phyloP scores from a whole-genome alignment of 2,329 filamentous ascomycete genomes.

The Septoria linicola region DNA sequence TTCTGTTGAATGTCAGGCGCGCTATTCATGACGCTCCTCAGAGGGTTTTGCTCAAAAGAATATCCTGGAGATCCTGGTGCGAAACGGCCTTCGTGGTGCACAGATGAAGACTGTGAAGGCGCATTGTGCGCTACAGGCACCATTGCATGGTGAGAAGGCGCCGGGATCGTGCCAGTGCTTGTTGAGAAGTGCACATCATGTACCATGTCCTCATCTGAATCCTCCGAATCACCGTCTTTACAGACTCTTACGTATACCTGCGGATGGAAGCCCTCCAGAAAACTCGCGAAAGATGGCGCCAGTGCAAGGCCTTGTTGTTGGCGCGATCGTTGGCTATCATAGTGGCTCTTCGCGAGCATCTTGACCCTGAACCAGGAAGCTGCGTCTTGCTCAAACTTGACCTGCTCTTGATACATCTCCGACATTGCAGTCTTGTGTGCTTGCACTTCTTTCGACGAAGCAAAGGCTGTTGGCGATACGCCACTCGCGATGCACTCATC shows the following conservation, averaged over 20 bases:
- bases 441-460: background rate
- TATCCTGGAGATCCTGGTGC: too few relatives aligned
- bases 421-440: background rate
- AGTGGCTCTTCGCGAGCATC: constrained; percentile 1
- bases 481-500: constrained; percentile 4
- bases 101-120: too few relatives aligned
- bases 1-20: too few relatives aligned
- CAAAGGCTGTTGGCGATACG: background rate
- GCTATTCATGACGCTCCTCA: too few relatives aligned
- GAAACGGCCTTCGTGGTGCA: too few relatives aligned
- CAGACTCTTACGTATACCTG: constrained; percentile 2
- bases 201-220: background rate
- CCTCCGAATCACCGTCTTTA: background rate
- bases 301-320: background rate
- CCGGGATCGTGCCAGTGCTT: too few relatives aligned
- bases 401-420: background rate
- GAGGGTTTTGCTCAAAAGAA: too few relatives aligned
- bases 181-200: too few relatives aligned
- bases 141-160: too few relatives aligned
- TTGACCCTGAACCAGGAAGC: constrained; percentile 3
- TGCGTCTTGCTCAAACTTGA: background rate
- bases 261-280: background rate
- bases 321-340: background rate
- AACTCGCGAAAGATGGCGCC: background rate
- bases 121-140: too few relatives aligned